These are phyloP conservation scores for Yamadazyma kitorensis DNA, from an alignment of 805 yeast species.

Conservation along the genomic window DNA sequence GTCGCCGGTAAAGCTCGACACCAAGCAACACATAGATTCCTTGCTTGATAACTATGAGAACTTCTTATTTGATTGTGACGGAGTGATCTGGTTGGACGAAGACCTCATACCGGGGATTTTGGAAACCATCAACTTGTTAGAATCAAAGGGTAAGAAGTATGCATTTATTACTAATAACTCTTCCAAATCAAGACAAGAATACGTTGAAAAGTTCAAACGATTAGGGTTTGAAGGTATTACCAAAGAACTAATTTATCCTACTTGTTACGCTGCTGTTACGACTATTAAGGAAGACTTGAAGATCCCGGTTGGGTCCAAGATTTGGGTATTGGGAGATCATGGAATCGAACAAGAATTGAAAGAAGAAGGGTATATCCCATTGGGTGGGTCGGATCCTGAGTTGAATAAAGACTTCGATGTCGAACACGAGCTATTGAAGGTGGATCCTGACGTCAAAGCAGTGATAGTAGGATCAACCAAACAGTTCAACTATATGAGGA, in stretches of 20 bases:
- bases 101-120: constrained; percentile 31
- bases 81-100: constrained; percentile 41
- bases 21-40: constrained; percentile 3
- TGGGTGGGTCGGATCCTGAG: constrained; percentile 32
- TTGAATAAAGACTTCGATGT: constrained; percentile 25
- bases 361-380: constrained; percentile 30
- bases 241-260: constrained; percentile 32
- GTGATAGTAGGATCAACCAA: constrained; percentile 41
- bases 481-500: constrained; percentile 34
- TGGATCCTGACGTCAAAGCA: constrained; percentile 39
- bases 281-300: constrained; percentile 21
- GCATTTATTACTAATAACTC: constrained; percentile 40
- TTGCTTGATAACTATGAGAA: constrained; percentile 27
- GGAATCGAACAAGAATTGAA: constrained; percentile 36
- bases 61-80: constrained; percentile 42
- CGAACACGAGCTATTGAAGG: constrained; percentile 22
- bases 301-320: constrained; percentile 28
- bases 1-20: neutral
- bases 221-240: constrained; percentile 28
- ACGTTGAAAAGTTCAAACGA: constrained; percentile 28
- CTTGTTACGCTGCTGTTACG: constrained; percentile 36
- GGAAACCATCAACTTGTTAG: constrained; percentile 23
- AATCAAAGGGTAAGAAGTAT: constrained; percentile 21
- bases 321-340: constrained; percentile 40
- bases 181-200: constrained; percentile 31